A percentile compares a stretch with the other conserved stretches of the same genome.
These are phyloP conservation scores for Leavenworthia alabamica DNA, from an alignment of 345 rosid genomes.

Conservation along the genomic window DNA sequence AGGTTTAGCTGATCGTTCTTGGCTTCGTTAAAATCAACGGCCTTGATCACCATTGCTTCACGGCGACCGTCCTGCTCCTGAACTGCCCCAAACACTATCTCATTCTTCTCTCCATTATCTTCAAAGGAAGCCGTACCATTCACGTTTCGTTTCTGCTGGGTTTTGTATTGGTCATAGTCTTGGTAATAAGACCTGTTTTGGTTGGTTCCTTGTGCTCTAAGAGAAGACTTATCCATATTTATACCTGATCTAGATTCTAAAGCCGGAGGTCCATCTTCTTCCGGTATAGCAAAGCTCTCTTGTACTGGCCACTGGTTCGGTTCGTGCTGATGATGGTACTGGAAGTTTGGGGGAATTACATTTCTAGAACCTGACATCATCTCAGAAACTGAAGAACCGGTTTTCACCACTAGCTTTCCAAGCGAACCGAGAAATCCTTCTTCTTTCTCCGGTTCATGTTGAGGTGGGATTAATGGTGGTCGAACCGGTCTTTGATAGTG, in stretches of 20 bases:
- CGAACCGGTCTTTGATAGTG: slow-evolving; percentile 55
- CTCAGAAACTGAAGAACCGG: slow-evolving; percentile 62
- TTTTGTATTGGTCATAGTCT: slow-evolving; percentile 41
- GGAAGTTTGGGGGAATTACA: slow-evolving; percentile 37
- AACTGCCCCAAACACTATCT: slow-evolving; percentile 88
- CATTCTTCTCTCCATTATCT: slow-evolving; percentile 62
- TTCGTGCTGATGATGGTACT: slow-evolving; percentile 32
- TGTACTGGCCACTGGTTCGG: slow-evolving; percentile 62
- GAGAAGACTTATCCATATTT: slow-evolving; percentile 46
- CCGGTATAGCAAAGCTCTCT: slow-evolving; percentile 71
- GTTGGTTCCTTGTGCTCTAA: slow-evolving; percentile 38
- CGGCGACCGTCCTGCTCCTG: slow-evolving; percentile 82
- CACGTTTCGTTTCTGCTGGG: slow-evolving; percentile 35
- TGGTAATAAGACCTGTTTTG: slow-evolving; percentile 45
- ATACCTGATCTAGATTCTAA: slow-evolving; percentile 48
- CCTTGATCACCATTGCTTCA: slow-evolving; percentile 87
- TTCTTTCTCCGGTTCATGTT: slow-evolving; percentile 58
- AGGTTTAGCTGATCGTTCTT: slow-evolving; percentile 55
- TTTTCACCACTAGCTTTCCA: slow-evolving; percentile 59
- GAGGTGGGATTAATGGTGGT: slow-evolving; percentile 65
- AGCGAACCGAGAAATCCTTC: slow-evolving; percentile 70
- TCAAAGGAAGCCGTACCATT: slow-evolving; percentile 56
- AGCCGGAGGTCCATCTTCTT: slow-evolving; percentile 71
- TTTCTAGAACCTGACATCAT: slow-evolving; percentile 39
- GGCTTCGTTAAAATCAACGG: slow-evolving; percentile 70